These are phyloP conservation scores for Golubevia sp. DNA, from an alignment of 1,284 basidiomycete species.

Conservation along the genomic window DNA sequence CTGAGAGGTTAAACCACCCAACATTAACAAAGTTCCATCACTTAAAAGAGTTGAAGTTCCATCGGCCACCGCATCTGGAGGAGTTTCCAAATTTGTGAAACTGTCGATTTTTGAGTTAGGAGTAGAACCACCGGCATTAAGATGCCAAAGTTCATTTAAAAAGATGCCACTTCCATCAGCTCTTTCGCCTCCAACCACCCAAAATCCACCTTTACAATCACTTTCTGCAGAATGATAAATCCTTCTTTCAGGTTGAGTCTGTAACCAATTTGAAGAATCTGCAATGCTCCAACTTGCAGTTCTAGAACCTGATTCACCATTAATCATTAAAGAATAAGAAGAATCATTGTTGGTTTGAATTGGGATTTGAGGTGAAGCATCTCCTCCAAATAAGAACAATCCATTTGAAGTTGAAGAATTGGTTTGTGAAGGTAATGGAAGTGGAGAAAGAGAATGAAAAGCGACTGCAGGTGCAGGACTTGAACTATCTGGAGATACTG, in stretches of 20 bases:
- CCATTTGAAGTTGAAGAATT: conserved; percentile 12
- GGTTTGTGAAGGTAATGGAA: not conserved
- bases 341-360: conserved; percentile 44
- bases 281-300: not conserved
- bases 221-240: conserved; percentile 35
- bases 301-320: conserved; percentile 2
- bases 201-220: conserved; percentile 24
- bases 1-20: conserved; percentile 31
- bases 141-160: conserved; percentile 31
- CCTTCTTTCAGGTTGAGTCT: conserved; percentile 35
- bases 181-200: conserved; percentile 43
- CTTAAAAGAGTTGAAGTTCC: conserved; percentile 41
- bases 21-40: conserved; percentile 38
- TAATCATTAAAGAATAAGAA: conserved; percentile 28
- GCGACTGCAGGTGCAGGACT: conserved; percentile 21
- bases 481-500: not conserved
- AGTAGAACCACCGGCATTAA: conserved; percentile 8
- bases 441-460: conserved; percentile 45
- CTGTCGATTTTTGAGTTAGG: conserved; percentile 7
- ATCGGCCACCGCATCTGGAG: conserved; percentile 24
- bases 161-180: conserved; percentile 34
- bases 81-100: not conserved
- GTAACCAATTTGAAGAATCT: conserved; percentile 16
- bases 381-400: conserved; percentile 45
- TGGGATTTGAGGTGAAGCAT: conserved; percentile 17